Percentiles rank a stretch among this genome's conserved stretches.
Evolutionary conservation across 768 basidiomycete species (phyloP).

Genomic region (Boletus sensibilis): DNA sequence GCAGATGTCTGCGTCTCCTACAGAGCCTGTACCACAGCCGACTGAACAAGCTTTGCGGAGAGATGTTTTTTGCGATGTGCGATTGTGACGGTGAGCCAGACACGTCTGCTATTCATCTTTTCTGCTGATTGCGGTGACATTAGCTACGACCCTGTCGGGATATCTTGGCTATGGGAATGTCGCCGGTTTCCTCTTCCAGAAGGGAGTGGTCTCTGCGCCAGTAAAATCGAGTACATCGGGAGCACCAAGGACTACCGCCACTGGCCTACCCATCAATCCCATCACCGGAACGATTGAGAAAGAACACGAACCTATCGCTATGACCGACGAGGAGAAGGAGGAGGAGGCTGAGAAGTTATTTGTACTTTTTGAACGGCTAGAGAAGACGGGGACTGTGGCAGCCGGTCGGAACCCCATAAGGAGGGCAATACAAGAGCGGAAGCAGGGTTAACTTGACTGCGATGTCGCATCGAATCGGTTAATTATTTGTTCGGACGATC

Average conservation of each 20-base stretch:
- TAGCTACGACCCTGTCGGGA: conserved; percentile 70
- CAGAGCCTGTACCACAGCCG: conserved; percentile 69
- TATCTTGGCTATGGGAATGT: conserved; percentile 94
- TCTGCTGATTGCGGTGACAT: neutral
- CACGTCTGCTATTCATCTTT: neutral
- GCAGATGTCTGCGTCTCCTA: conserved; percentile 76
- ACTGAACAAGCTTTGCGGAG: conserved; percentile 76
- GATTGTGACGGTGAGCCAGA: conserved; percentile 62
- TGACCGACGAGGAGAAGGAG: conserved; percentile 97
- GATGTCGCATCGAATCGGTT: neutral
- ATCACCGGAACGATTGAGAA: conserved; percentile 74
- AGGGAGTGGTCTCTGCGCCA: conserved; percentile 74
- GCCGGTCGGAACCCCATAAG: conserved; percentile 70
- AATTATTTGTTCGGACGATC: neutral
- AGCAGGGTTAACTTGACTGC: conserved; percentile 1
- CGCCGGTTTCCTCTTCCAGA: conserved; percentile 91
- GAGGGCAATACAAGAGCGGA: conserved; percentile 52
- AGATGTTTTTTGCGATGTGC: conserved; percentile 82
- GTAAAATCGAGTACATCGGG: conserved; percentile 33
- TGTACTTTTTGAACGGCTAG: conserved; percentile 86
- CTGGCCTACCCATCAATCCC: conserved; percentile 63
- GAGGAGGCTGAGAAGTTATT: conserved; percentile 90
- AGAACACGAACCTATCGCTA: conserved; percentile 45
- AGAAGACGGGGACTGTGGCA: conserved; percentile 68
- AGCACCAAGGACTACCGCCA: conserved; percentile 34